Percentiles rank a stretch among this genome's conserved stretches.
phyloP scores from a whole-genome alignment of 2,329 filamentous ascomycete species.

The Cladorrhinum sp. region DNA sequence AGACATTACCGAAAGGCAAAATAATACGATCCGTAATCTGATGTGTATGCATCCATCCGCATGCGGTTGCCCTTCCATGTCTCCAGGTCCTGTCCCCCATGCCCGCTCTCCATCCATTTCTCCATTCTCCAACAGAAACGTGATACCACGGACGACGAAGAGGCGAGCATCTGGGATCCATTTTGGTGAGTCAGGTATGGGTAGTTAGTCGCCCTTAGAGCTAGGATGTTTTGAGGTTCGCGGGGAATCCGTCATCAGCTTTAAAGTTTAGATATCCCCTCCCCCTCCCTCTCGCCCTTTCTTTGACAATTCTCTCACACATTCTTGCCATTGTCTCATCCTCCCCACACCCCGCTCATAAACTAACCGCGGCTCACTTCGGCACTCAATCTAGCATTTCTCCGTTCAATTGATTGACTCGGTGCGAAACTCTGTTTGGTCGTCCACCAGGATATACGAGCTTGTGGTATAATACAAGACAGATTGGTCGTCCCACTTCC shows the following conservation, averaged over 20 bases:
- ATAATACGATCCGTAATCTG: neutral
- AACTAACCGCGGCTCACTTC: conserved; percentile 16
- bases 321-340: neutral
- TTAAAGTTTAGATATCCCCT: conserved; percentile 4
- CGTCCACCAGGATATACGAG: neutral
- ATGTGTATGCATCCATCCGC: neutral
- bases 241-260: neutral
- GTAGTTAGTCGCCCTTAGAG: neutral
- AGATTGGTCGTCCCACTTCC: neutral
- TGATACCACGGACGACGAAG: neutral
- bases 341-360: neutral
- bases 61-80: neutral
- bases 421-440: neutral
- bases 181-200: conserved; percentile 10
- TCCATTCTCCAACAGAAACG: neutral
- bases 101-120: neutral
- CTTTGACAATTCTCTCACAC: neutral
- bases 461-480: neutral
- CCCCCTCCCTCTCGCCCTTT: conserved; percentile 4
- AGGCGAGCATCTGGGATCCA: conserved; percentile 5
- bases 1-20: too few relatives aligned
- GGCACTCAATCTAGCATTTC: conserved; percentile 4
- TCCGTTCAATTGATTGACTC: conserved; percentile 6
- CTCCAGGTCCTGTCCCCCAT: neutral
- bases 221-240: neutral